Conservation (phyloP, 1,139 yeast genomes). For the Pichia terricola region DNA sequence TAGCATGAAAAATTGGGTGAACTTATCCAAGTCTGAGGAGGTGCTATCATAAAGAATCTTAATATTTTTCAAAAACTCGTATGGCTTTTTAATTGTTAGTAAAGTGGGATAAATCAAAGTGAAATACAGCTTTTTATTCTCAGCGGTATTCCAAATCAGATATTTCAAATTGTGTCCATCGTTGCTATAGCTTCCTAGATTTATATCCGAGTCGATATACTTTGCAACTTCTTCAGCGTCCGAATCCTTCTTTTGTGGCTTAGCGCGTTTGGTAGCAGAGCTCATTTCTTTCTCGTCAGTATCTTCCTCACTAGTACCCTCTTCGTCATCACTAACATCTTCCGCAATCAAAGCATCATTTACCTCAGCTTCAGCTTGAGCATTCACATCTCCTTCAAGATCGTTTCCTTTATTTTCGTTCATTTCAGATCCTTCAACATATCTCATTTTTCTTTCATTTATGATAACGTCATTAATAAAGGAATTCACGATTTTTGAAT, state of each 20-base stretch:
- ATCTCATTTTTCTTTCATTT: constrained; percentile 29
- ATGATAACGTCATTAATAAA: constrained; percentile 44
- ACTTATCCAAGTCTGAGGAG: constrained; percentile 15
- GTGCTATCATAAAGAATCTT: constrained; percentile 19
- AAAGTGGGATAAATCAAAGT: constrained; percentile 27
- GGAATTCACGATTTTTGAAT: constrained; percentile 37
- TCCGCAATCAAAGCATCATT: constrained; percentile 2
- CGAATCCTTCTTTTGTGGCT: constrained; percentile 7
- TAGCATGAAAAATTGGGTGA: constrained; percentile 21
- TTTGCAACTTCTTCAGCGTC: constrained; percentile 12
- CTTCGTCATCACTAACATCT: constrained; percentile 5
- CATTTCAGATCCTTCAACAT: constrained; percentile 19
- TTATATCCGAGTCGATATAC: constrained; percentile 8
- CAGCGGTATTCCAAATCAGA: constrained; percentile 16
- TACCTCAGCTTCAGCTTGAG: constrained; percentile 10
- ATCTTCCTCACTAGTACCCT: constrained; percentile 1
- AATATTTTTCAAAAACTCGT: constrained; percentile 25
- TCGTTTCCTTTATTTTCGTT: not conserved
- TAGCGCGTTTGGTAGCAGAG: not conserved
- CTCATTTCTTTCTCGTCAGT: constrained; percentile 4
- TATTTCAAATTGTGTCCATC: constrained; percentile 28
- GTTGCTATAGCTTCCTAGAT: constrained; percentile 26
- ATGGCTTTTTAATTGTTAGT: constrained; percentile 25
- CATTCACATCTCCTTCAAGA: constrained; percentile 12
- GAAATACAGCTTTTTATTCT: constrained; percentile 20